Evolutionary conservation across 2,329 filamentous ascomycete genomes (phyloP).

Genomic region (Hymenoscyphus albidus): DNA sequence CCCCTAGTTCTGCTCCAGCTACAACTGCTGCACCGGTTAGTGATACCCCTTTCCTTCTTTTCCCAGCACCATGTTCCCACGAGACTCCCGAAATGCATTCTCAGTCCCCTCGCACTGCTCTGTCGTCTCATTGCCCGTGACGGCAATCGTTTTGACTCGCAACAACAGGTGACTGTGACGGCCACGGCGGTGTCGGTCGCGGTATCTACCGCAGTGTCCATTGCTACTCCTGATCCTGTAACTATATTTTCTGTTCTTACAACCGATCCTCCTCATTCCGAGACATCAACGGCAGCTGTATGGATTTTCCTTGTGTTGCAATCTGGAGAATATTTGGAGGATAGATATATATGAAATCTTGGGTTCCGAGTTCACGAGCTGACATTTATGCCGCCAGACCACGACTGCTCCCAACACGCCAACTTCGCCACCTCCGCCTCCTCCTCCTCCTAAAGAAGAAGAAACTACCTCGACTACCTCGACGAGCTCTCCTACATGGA

Average conservation of each 20-base stretch:
- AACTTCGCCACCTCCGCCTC: background rate
- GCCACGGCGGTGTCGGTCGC: conserved; percentile 7
- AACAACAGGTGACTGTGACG: conserved; percentile 32
- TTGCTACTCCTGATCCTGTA: conserved; percentile 30
- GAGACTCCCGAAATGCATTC: background rate
- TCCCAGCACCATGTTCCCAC: conserved; percentile 1
- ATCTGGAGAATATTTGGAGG: conserved; percentile 5
- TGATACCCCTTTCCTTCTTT: conserved; percentile 11
- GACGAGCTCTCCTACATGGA: conserved; percentile 28
- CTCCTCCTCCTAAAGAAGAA: conserved; percentile 1
- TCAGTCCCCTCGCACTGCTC: conserved; percentile 6
- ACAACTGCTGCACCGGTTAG: conserved; percentile 26
- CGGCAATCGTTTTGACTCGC: conserved; percentile 34
- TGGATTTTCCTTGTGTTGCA: conserved; percentile 36
- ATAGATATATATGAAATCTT: conserved; percentile 2
- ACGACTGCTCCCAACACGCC: background rate
- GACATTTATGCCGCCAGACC: conserved; percentile 1
- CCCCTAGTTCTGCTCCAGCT: conserved; percentile 15
- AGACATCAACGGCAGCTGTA: conserved; percentile 5
- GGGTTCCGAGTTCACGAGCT: background rate
- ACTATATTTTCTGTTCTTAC: conserved; percentile 21
- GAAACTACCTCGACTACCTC: conserved; percentile 9
- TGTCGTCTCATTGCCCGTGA: conserved; percentile 21
- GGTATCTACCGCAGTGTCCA: background rate
- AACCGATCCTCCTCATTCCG: conserved; percentile 11